phyloP scores from a whole-genome alignment of 371 early-diverging fungal genomes.

The Mucor circinelloides region DNA sequence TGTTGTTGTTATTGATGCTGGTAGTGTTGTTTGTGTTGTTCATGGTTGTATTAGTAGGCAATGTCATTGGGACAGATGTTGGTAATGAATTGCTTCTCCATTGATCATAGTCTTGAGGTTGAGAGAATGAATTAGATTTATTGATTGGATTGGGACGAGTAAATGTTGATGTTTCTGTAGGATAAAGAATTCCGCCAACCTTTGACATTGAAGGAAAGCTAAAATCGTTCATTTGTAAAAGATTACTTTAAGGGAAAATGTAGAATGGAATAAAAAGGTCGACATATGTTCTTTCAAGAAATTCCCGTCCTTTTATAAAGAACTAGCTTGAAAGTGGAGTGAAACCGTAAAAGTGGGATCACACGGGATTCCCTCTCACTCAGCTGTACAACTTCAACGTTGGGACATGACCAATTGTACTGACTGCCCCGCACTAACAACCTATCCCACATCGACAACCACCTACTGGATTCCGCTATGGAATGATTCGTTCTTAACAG shows the following conservation, averaged over 20 bases:
- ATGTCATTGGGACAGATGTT: not conserved
- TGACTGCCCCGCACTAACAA: conserved; percentile 11
- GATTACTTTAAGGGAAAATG: not conserved
- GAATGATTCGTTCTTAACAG: conserved; percentile 18
- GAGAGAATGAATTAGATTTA: not conserved
- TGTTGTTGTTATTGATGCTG: not conserved
- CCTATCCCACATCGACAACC: conserved; percentile 3
- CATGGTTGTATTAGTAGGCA: not conserved
- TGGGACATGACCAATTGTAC: conserved; percentile 16
- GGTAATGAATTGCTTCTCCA: conserved; percentile 14
- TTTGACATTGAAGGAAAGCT: conserved; percentile 17
- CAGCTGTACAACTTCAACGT: not conserved
- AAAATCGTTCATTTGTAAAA: conserved; percentile 19
- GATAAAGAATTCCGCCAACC: conserved; percentile 2
- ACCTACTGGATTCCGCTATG: conserved; percentile 10
- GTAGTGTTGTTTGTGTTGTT: not conserved
- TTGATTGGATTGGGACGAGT: conserved; percentile 1
- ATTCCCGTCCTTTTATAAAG: conserved; percentile 26
- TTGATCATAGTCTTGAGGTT: conserved; percentile 18
- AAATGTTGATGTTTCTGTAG: conserved; percentile 11
- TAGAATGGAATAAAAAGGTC: conserved; percentile 5
- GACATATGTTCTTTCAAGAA: conserved; percentile 7
- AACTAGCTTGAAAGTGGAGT: not conserved
- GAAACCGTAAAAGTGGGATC: conserved; percentile 23
- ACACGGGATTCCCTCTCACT: conserved; percentile 13